Evolutionary conservation across 345 rosid species (phyloP), one percentile per base, ranked within the genome.

Genomic region (Euphorbia tirucalli): DNA sequence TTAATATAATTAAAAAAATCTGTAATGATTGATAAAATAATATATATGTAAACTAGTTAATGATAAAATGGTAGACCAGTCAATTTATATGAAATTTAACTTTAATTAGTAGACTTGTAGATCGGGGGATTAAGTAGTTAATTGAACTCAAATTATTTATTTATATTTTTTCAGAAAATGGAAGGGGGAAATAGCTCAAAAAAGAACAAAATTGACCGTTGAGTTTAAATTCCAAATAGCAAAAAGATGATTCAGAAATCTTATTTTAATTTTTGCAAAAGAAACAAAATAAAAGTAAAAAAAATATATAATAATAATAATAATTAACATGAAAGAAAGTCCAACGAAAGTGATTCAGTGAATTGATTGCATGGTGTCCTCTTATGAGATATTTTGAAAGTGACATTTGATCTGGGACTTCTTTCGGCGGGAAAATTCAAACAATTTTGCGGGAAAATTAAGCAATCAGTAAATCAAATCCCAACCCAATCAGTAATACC

Each of bases 221-320:
- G 70, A 22, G 76, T 74, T 79, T 71, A 52, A 76, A 76, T 71
- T 79, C 79, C 63, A 58, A 82, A 52, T 5, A 48, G 48, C 58
- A n/a, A 25, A 56, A n/a, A 27, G 55, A 18, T 28, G 25, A 24
- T n/a, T n/a, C n/a, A n/a, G n/a, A n/a, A n/a, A n/a, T 8, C n/a
- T 2, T 7, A 72, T 19, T 16, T 28, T 13, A 2, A 54, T 3
- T 22, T n/a, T 11, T 14, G 18, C 7, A 0, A 39, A 30, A 11
- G 7, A 37, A 11, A 7, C 14, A 18, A 37, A 11, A 3, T 21
- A 1, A 11, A 32, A 11, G 61, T 13, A 43, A 35, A 56, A 0
- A 32, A 1, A 2, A n/a, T n/a, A n/a, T n/a, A n/a, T n/a, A n/a
- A n/a, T n/a, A n/a, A n/a, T n/a, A n/a, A n/a, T n/a, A n/a, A n/a